Evolutionary conservation across 1,284 basidiomycete species (phyloP), one percentile per base, ranked within the genome.

Genomic region (Fomes fomentarius): DNA sequence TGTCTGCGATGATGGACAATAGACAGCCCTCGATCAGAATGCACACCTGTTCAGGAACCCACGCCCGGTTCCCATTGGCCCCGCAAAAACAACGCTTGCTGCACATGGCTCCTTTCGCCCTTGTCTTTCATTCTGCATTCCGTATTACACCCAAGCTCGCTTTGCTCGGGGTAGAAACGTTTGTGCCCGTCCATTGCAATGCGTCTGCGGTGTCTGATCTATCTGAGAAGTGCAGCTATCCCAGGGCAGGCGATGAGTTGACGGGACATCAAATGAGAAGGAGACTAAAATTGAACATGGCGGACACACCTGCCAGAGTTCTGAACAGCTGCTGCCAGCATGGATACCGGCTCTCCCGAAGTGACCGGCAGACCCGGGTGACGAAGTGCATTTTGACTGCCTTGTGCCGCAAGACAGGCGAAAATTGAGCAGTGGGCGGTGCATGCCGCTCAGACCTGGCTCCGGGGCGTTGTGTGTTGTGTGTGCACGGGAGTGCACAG

Each of bases 341-440:
- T 56, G 48, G 51, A 51, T 56, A 61, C 59, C 59, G 54, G 56
- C 22, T 19, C 47, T 41, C 25, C 56, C 59, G 59, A 54, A 22
- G 21, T 55, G 22, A 38, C 59, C 59, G 59, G 48, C 45, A 46
- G 47, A 21, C 44, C 54, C 51, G 53, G 48, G 34, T 14, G n/a
- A 22, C 37, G 50, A 31, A 9, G 52, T 14, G 42, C 33, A 31
- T 14, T 41, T 45, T 45, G 46, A 48, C 40, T n/a, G 28, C 28
- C 37, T 44, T 34, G 49, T 40, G 51, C 31, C 26, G 8, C 21
- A 17, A 14, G 38, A 12, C 6, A 30, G 28, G 12, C 28, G 28
- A 12, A 30, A 30, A 30, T 7, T 30, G 6, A 12, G 28, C 28
- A 12, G 12, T 12, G 6, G 28, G 49, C 43, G 47, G 21, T 11